Evolutionary conservation across 495 filamentous ascomycete genomes (phyloP).

Genomic region (Xylaria flabelliformis): DNA sequence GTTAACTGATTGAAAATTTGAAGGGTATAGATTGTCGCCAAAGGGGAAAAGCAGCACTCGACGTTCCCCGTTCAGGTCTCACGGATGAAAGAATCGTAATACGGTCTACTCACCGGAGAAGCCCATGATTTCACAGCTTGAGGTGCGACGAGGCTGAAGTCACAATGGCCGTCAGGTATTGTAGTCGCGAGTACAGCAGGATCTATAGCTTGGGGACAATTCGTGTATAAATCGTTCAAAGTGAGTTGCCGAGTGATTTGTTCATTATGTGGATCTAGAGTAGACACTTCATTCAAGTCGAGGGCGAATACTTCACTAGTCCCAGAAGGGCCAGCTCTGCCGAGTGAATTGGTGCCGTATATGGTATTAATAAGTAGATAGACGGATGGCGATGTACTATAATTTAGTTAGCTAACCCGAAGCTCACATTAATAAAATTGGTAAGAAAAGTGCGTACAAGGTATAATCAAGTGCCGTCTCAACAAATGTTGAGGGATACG

Average conservation of each 20-base stretch:
- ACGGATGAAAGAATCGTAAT: background rate
- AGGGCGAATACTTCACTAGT: constrained; percentile 36
- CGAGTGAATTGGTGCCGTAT: constrained; percentile 36
- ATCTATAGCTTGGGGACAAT: constrained; percentile 37
- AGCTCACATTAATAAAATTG: background rate
- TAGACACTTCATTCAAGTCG: constrained; percentile 40
- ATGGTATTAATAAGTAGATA: constrained; percentile 46
- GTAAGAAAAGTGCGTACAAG: constrained; percentile 37
- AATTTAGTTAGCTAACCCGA: constrained; percentile 12
- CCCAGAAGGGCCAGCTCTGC: constrained; percentile 34
- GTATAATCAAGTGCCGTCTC: constrained; percentile 40
- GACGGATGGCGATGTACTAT: constrained; percentile 48
- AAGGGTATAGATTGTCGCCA: background rate
- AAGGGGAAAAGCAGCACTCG: background rate
- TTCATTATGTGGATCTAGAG: constrained; percentile 28
- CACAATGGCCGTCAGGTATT: constrained; percentile 34
- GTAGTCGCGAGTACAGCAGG: constrained; percentile 38
- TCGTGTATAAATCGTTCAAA: constrained; percentile 40
- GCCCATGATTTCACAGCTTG: constrained; percentile 37
- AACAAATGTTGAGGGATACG: constrained; percentile 45
- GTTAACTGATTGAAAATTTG: background rate
- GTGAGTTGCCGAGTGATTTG: constrained; percentile 39
- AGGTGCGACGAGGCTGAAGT: constrained; percentile 41
- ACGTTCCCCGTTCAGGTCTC: background rate
- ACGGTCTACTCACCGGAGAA: constrained; percentile 27